Base-by-base conservation (phyloP, 306 rosid genomes). In the Vigna hirtella region DNA sequence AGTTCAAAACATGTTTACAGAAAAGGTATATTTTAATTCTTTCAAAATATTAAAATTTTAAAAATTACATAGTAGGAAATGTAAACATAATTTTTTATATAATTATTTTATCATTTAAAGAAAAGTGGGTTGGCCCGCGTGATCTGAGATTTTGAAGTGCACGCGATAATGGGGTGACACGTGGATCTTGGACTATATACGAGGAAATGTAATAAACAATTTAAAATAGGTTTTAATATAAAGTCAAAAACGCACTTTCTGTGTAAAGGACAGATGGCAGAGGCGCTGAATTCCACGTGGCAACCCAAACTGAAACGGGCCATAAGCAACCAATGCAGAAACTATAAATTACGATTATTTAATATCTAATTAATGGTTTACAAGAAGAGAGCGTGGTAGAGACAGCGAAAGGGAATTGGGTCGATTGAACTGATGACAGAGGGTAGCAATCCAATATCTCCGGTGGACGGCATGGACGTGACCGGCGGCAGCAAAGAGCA, bases 401-500 rank as follows among this genome's bases (percentile, higher is more conserved):
- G 10, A 18, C 0, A 36, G 42, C 9, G 42, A 36, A 36, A 36
- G 42, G 61, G 62, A 55, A 18, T 18, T 18, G 59, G 9, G 49
- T 43, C 12, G 50, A 45, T n/a, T 17, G 18, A 4, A 2, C 7
- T 7, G 70, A 65, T 15, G 49, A 55, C 80, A 65, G 86, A 79
- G 70, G 87, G 87, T 3, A 83, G 15, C 3, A 38, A 40, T 24
- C 34, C 6, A 9, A 85, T 91, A 70, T 91, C 92, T 7, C 90
- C 90, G 79, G 86, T 88, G 12, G 34, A 15, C 5, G 66, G 16
- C 20, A 55, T 20, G 0, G 77, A 11, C 7, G 67, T 72, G 0
- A 53, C 24, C 28, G 26, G 13, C 0, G 53, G 3, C 7, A 87
- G 88, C 50, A 82, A 88, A 85, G 97, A 87, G 72, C 93, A 92